Base-by-base conservation (phyloP, 257 asterid species). In the Linaria vulgaris region DNA sequence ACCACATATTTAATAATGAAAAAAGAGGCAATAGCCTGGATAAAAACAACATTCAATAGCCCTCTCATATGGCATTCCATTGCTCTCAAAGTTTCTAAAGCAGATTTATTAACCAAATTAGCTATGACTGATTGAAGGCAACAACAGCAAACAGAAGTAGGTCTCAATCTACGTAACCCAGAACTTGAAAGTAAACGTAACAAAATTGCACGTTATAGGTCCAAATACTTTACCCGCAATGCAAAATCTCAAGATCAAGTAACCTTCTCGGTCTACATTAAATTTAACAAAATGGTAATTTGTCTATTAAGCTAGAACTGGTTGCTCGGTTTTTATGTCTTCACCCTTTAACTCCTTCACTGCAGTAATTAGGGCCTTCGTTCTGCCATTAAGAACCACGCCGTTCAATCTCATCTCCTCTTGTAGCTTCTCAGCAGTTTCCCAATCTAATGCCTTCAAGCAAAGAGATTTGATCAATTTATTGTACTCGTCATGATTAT, bases 401-500 rank as follows among this genome's bases (percentile, higher is more conserved):
- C 91, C 94, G 0, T 77, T 74, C 74, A 55, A 80, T 45, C 61
- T 64, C 99, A 87, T 89, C 61, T 92, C 94, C 71, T 74, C 78
- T 49, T 74, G 63, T 69, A 89, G 75, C 74, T 83, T 87, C 57
- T 76, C 88, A 10, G 98, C 90, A 27, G 80, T 75, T 70, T 76
- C 83, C 98, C 96, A 89, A 65, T 92, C 97, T 50, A 85, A 78
- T 72, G 84, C 88, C 80, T 87, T 87, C 3, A 82, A 61, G 84
- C 97, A 92, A 62, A 89, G 91, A 51, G 96, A 83, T 73, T 83
- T 82, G 56, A 92, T 89, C 72, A 92, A 77, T 59, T 88, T 88
- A 73, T 83, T 83, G 69, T 83, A 92, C 81, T 86, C 97, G 31
- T 82, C 88, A 9, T 78, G 91, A 63, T 45, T 79, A 9, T 96